Evolutionary conservation across 2,329 filamentous ascomycete species (phyloP), one percentile per base, ranked within the genome.

Genomic region (Pseudopithomyces chartarum): DNA sequence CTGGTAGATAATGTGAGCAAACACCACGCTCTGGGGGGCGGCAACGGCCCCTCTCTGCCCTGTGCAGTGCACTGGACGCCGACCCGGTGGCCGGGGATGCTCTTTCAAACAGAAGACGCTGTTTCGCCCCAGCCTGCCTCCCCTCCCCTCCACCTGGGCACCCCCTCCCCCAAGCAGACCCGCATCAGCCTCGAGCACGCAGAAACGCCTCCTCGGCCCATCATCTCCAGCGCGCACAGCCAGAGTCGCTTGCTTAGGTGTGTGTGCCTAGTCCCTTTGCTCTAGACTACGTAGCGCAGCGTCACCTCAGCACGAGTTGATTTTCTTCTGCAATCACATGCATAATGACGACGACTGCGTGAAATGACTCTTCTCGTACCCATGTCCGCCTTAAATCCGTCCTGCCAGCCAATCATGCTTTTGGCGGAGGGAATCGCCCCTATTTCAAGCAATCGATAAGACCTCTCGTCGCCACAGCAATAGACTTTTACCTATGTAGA

Each of bases 281-380:
- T n/a, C n/a, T n/a, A n/a, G n/a, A n/a, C n/a, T n/a, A n/a, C n/a
- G n/a, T n/a, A n/a, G 45, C 42, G 23, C 38, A 29, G 43, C 45
- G 40, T 39, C 8, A 40, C n/a, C 33, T 34, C 20, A 33, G n/a
- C 54, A 20, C 46, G 52, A 60, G 55, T 59, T 48, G 56, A 59
- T 56, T 53, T 57, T 13, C 12, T 29, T 45, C 56, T 58, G 60
- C 64, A 54, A 55, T 51, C 19, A 38, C 47, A 68, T 71, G 68
- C 68, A 69, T 63, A 63, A 72, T 72, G 69, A 70, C 66, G 62
- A 59, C 53, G 57, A 44, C 54, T 58, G 49, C 45, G 39, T 34
- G 38, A 38, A 42, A 40, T 50, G 52, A 46, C 52, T 55, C 60
- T 63, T 60, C 63, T 61, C 52, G n/a, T 67, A 54, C 47, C 15